Base-by-base conservation (phyloP, 176 grass and related monocot genomes). In the Oryza australiensis region DNA sequence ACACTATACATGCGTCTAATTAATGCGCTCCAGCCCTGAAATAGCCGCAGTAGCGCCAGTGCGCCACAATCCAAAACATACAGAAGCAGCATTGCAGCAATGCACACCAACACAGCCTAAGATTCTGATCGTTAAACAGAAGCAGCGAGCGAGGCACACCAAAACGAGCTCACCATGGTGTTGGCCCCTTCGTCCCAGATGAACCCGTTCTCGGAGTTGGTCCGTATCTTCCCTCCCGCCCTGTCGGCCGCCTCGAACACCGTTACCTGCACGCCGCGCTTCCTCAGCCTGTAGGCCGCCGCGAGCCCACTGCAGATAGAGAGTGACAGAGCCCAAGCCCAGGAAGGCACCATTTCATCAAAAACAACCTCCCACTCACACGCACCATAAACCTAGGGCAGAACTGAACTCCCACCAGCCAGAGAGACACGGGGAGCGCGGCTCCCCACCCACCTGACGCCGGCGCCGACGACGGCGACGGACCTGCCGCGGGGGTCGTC, bases 101-200 rank as follows among this genome's bases (percentile, higher is more conserved):
- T 10, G 51, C 70, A 76, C 30, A 14, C 0, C n/a, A n/a, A 6
- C 27, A 22, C 66, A 64, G 53, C 18, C 37, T 42, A 18, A n/a
- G 10, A 40, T 26, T 26, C 13, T 30, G 40, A 64, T 14, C 5
- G n/a, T n/a, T n/a, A 30, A 64, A 38, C 16, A 41, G 16, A 51
- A 20, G 16, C 35, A 43, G 15, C 6, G 33, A 43, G 15, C 6
- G 33, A 64, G 5, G 51, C 51, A 22, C 51, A 55, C 16, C 18
- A 75, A 34, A 75, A 28, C 18, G 60, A 26, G 46, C 85, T 92
- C 84, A 99, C 96, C 96, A 99, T 95, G 46, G 93, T 99, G 82
- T 99, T 99, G 64, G 96, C 93, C 57, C 96, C 96, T 92, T 99
- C 96, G 81, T 99, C 96, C 93, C 96, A 99, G 76, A 99, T 74